A percentile compares a stretch with the other conserved stretches of the same genome.
phyloP scores from a whole-genome alignment of 2,329 filamentous ascomycete species.

The Chrysoporthe deuterocubensis region DNA sequence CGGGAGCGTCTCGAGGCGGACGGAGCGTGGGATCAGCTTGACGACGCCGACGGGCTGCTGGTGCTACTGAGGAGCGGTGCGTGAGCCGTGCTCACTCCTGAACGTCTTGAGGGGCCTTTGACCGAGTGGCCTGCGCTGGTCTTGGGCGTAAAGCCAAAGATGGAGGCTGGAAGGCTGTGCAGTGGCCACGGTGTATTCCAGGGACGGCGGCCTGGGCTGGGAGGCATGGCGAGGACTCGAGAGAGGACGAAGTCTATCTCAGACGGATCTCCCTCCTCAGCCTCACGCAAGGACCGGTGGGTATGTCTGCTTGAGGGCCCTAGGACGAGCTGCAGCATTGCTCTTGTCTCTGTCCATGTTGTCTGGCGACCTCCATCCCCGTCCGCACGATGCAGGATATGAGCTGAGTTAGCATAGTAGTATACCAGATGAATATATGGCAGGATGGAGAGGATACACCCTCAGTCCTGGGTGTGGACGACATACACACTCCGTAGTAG shows the following conservation, averaged over 20 bases:
- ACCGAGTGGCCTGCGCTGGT: background rate
- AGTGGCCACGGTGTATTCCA: background rate
- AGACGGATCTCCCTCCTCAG: no score
- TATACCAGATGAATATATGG: background rate
- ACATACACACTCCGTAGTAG: conserved; percentile 17
- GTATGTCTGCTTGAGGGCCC: no score
- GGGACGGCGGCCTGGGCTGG: background rate
- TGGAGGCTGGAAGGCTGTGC: background rate
- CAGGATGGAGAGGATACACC: background rate
- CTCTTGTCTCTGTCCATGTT: background rate
- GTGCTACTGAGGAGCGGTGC: background rate
- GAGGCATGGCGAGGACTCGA: background rate
- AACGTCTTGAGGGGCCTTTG: no score
- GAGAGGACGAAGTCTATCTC: no score
- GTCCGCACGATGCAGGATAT: background rate
- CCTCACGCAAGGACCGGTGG: no score
- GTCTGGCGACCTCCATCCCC: background rate
- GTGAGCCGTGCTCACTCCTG: background rate
- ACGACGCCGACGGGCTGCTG: conserved; percentile 3
- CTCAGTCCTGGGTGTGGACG: background rate
- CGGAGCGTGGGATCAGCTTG: conserved; percentile 10
- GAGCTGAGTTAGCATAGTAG: no score
- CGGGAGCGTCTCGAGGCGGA: background rate
- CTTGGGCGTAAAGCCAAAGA: background rate
- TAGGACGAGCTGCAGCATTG: no score